Conservation (phyloP, 1,139 yeast genomes). For the Sugiyamaella sp. region DNA sequence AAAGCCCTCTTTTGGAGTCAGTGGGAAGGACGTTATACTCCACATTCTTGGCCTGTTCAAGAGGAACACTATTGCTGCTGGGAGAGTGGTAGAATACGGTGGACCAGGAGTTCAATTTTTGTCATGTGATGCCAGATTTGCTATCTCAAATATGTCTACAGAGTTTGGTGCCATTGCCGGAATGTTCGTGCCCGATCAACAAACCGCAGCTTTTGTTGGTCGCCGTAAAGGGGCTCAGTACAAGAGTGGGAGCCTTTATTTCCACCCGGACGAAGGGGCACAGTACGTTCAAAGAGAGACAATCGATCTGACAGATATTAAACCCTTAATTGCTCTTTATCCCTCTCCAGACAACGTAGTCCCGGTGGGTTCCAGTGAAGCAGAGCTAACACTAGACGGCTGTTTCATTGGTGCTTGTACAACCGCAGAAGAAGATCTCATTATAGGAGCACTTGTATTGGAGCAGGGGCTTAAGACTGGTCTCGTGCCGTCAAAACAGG, state of each 20-base stretch:
- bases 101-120: constrained; percentile 21
- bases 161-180: constrained; percentile 25
- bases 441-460: constrained; percentile 23
- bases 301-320: constrained; percentile 17
- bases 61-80: constrained; percentile 25
- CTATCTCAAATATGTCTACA: constrained; percentile 24
- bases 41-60: constrained; percentile 22
- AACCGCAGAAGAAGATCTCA: constrained; percentile 25
- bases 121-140: constrained; percentile 25
- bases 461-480: constrained; percentile 22
- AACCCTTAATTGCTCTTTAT: constrained; percentile 21
- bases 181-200: constrained; percentile 23
- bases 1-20: constrained; percentile 24
- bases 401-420: constrained; percentile 27
- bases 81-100: constrained; percentile 23
- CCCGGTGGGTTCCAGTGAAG: constrained; percentile 11
- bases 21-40: constrained; percentile 24
- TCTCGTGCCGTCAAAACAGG: constrained; percentile 14
- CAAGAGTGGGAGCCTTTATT: constrained; percentile 13
- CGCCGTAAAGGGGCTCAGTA: constrained; percentile 17
- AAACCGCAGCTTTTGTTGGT: constrained; percentile 23
- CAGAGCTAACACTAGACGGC: constrained; percentile 22
- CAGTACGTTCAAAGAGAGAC: constrained; percentile 18
- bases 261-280: constrained; percentile 21
- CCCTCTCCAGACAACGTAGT: constrained; percentile 25